Percentiles rank a stretch among this genome's conserved stretches.
Evolutionary conservation across 306 rosid genomes (phyloP).

Genomic region (Sicyos edulis): DNA sequence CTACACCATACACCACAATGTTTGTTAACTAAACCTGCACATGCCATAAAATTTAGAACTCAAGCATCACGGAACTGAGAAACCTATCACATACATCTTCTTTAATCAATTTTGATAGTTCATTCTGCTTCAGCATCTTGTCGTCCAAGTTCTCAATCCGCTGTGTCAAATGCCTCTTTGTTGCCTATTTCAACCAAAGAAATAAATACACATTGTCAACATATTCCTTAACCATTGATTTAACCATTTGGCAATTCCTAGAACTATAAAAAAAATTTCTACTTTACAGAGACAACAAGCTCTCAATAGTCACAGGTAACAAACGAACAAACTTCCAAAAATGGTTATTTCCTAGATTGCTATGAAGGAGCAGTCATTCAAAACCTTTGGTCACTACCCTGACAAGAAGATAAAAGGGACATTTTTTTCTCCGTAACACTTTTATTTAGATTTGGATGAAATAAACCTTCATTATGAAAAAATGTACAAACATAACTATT

Average conservation of each 20-base stretch:
- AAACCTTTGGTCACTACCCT: not conserved
- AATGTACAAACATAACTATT: not conserved
- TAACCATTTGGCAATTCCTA: not conserved
- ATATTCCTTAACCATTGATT: not conserved
- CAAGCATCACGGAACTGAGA: constrained; percentile 3
- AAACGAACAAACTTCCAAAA: not conserved
- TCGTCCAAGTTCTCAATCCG: constrained; percentile 82
- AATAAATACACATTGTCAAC: constrained; percentile 16
- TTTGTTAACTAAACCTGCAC: not conserved
- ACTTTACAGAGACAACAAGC: constrained; percentile 5
- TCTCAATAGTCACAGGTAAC: not conserved
- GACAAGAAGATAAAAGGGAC: not conserved
- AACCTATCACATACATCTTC: constrained; percentile 50
- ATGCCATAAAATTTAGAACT: not conserved
- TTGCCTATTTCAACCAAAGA: constrained; percentile 49
- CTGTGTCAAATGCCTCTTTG: constrained; percentile 93
- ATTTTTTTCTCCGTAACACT: not conserved
- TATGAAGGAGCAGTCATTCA: not conserved
- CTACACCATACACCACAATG: not conserved
- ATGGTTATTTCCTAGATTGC: not conserved
- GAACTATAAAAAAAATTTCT: not conserved
- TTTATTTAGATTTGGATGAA: not conserved
- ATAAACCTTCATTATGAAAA: not conserved
- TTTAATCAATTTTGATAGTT: constrained; percentile 54
- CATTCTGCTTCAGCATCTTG: constrained; percentile 75